These are phyloP conservation scores for Ceratocystis colombiana DNA, from an alignment of 2,329 filamentous ascomycete genomes.

Conservation along the genomic window DNA sequence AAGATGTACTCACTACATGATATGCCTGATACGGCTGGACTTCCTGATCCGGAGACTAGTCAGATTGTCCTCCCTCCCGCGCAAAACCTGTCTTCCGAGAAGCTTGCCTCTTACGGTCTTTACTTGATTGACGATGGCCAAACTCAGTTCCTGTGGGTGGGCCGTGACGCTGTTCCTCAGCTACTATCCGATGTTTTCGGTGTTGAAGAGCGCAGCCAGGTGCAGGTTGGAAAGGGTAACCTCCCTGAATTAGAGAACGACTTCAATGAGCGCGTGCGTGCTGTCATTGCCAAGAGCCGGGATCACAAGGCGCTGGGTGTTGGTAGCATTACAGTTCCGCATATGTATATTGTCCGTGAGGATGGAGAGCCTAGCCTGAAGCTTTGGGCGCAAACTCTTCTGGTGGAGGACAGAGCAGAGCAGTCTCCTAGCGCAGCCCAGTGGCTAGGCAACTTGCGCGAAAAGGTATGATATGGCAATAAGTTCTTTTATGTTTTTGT, in stretches of 20 bases:
- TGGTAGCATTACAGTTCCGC: conserved; percentile 84
- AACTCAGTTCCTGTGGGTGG: conserved; percentile 95
- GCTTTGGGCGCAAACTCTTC: conserved; percentile 89
- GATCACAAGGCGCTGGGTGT: conserved; percentile 80
- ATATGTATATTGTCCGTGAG: conserved; percentile 86
- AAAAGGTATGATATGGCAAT: conserved; percentile 58
- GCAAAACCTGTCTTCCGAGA: conserved; percentile 77
- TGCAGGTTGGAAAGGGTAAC: conserved; percentile 83
- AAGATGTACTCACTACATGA: conserved; percentile 81
- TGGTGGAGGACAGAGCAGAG: conserved; percentile 91
- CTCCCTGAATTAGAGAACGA: conserved; percentile 86
- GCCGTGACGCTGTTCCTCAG: conserved; percentile 82
- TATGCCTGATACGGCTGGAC: conserved; percentile 88
- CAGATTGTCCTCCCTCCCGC: conserved; percentile 80
- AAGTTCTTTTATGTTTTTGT: conserved; percentile 1
- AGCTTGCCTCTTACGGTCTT: conserved; percentile 77
- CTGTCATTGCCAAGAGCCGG: conserved; percentile 81
- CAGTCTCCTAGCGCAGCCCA: conserved; percentile 87
- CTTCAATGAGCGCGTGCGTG: conserved; percentile 88
- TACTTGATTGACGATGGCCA: conserved; percentile 97
- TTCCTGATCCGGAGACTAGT: conserved; percentile 74
- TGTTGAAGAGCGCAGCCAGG: conserved; percentile 65
- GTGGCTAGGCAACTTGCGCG: conserved; percentile 82
- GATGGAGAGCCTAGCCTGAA: conserved; percentile 92
- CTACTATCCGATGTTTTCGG: conserved; percentile 86